A percentile compares a stretch with the other conserved stretches of the same genome.
phyloP scores from a whole-genome alignment of 2,329 filamentous ascomycete species.

The Colletotrichum theobromicola region DNA sequence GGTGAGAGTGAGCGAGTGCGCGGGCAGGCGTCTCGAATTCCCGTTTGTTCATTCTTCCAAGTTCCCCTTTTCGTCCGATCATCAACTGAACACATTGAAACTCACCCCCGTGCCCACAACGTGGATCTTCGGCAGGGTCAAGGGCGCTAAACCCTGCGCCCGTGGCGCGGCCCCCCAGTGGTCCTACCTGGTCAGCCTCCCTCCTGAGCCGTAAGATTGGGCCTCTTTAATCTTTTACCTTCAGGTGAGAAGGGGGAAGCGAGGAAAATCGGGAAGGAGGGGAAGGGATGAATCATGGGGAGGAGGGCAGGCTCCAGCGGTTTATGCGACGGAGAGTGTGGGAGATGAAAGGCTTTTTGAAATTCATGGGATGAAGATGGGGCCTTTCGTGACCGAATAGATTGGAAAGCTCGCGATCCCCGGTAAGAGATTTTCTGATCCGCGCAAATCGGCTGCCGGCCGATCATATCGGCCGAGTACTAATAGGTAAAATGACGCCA shows the following conservation, averaged over 20 bases:
- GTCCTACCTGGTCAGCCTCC: slow-evolving; percentile 1
- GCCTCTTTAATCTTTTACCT: neutral
- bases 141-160: slow-evolving; percentile 11
- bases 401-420: neutral
- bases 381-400: neutral
- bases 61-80: slow-evolving; percentile 4
- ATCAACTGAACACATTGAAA: slow-evolving; percentile 16
- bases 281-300: neutral
- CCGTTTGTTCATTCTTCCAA: neutral
- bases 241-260: neutral
- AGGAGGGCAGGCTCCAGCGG: neutral
- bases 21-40: neutral
- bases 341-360: slow-evolving; percentile 2
- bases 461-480: neutral
- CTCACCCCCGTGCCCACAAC: slow-evolving; percentile 11
- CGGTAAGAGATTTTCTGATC: neutral
- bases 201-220: slow-evolving; percentile 8
- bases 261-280: neutral
- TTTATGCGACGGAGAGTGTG: slow-evolving; percentile 1
- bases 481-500: neutral
- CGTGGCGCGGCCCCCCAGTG: neutral
- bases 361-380: neutral
- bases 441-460: neutral
- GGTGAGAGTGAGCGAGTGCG: neutral
- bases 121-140: slow-evolving; percentile 15